A percentile compares a stretch with the other conserved stretches of the same genome.
Conservation (phyloP, 2,329 filamentous ascomycete genomes). For the Aspergillus novofumigatus region DNA sequence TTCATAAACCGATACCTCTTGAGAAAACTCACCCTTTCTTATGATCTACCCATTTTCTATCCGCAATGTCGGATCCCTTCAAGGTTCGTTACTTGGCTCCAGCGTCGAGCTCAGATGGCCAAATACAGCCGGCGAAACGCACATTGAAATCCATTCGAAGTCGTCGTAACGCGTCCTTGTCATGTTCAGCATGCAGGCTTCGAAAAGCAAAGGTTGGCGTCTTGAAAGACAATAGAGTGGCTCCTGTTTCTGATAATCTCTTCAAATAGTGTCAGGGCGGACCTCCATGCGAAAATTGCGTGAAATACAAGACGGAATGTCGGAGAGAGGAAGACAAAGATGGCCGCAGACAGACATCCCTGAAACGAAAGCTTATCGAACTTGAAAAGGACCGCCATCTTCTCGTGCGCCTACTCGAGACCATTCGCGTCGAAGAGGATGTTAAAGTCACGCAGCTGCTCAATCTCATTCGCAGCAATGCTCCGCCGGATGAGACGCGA, state of each 20-base stretch:
- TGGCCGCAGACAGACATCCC: conserved; percentile 17
- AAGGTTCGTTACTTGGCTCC: background rate
- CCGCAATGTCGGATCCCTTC: background rate
- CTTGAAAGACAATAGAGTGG: too few relatives aligned
- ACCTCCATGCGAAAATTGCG: conserved; percentile 20
- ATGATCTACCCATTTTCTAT: background rate
- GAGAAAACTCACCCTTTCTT: background rate
- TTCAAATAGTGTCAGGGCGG: conserved; percentile 21
- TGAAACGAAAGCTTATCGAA: conserved; percentile 21
- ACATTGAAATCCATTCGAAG: background rate
- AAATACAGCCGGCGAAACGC: background rate
- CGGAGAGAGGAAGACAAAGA: conserved; percentile 20
- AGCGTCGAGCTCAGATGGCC: background rate
- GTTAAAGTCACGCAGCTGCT: conserved; percentile 13
- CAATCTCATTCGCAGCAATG: conserved; percentile 21
- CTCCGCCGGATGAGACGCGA: conserved; percentile 20
- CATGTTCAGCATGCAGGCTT: background rate
- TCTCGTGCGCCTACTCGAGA: conserved; percentile 16
- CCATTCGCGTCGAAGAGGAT: conserved; percentile 14
- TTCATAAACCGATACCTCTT: background rate
- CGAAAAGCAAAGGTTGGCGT: background rate
- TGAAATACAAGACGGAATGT: conserved; percentile 16
- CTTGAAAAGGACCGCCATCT: conserved; percentile 20
- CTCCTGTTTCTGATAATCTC: background rate
- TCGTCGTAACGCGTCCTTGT: background rate